Conservation (phyloP, 495 filamentous ascomycete species). For the Penicillium steckii region DNA sequence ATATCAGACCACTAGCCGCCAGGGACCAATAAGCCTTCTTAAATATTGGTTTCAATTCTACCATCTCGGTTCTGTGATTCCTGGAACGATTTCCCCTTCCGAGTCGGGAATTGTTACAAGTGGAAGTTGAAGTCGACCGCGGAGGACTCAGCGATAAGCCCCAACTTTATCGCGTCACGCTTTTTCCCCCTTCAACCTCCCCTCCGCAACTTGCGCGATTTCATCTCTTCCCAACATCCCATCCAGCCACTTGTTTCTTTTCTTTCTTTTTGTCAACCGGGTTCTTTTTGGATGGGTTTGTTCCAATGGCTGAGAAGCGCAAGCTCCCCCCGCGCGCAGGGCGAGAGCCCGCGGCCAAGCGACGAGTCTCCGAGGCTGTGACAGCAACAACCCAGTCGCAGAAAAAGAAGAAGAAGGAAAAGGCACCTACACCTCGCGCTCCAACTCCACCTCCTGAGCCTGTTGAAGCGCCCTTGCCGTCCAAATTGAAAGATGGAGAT, state of each 20-base stretch:
- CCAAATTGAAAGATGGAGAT: constrained; percentile 62
- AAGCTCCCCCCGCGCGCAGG: constrained; percentile 44
- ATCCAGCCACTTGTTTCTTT: background rate
- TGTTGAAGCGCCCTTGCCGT: constrained; percentile 58
- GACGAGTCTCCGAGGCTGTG: constrained; percentile 45
- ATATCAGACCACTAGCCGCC: constrained; percentile 48
- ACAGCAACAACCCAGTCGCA: constrained; percentile 27
- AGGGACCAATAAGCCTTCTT: constrained; percentile 59
- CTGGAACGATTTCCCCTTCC: background rate
- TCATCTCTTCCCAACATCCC: background rate
- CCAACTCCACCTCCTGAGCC: constrained; percentile 31
- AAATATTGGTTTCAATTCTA: constrained; percentile 46
- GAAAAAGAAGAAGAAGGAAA: constrained; percentile 42
- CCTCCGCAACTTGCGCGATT: background rate
- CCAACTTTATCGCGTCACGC: constrained; percentile 25
- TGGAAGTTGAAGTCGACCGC: constrained; percentile 6
- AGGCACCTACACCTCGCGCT: constrained; percentile 37
- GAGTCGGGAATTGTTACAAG: constrained; percentile 8
- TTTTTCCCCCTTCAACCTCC: constrained; percentile 23
- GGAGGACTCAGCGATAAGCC: constrained; percentile 10
- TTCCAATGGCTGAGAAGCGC: constrained; percentile 47
- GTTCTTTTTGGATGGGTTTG: constrained; percentile 1
- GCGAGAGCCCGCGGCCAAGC: constrained; percentile 47
- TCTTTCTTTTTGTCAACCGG: background rate
- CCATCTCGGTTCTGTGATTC: constrained; percentile 32